Evolutionary conservation across 805 yeast species (phyloP), one percentile per base, ranked within the genome.

Genomic region (Metschnikowia colocasiae): DNA sequence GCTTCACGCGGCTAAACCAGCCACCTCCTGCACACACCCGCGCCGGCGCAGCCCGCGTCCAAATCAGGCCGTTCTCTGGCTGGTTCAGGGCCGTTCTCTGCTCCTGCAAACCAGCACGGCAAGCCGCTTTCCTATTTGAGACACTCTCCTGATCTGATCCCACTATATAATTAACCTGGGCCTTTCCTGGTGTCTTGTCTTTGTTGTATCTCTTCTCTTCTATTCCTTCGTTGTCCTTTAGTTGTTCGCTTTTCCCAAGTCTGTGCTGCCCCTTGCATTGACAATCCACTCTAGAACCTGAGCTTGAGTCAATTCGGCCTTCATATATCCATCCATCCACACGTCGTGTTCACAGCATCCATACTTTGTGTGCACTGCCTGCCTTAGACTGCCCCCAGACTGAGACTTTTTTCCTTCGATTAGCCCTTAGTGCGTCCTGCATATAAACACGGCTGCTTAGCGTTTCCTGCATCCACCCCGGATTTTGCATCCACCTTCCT

Each of bases 141-240:
- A 6, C 16, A 27, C 29, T 32, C 30, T 25, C 30, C 46, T 27
- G 48, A 40, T 44, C 48, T 40, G 51, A 44, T 44, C 41, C 33
- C 16, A 27, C 19, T 26, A 38, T 27, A 38, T 38, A 27, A 25
- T 25, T 25, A 25, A 6, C 4, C 23, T 32, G n/a, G 12, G 4
- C n/a, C n/a, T 3, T 10, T 25, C 27, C 10, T 25, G n/a, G n/a
- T n/a, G n/a, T n/a, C n/a, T n/a, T n/a, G n/a, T n/a, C n/a, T n/a
- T n/a, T n/a, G n/a, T n/a, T n/a, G n/a, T 25, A 25, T 3, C 27
- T 25, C 27, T 25, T 25, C 26, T 15, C 33, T n/a, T n/a, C n/a
- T n/a, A n/a, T n/a, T n/a, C n/a, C n/a, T n/a, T n/a, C n/a, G n/a
- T n/a, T n/a, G n/a, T n/a, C n/a, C n/a, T n/a, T n/a, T n/a, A n/a